Base-by-base conservation (phyloP, 306 rosid species). In the Prunus armeniaca region DNA sequence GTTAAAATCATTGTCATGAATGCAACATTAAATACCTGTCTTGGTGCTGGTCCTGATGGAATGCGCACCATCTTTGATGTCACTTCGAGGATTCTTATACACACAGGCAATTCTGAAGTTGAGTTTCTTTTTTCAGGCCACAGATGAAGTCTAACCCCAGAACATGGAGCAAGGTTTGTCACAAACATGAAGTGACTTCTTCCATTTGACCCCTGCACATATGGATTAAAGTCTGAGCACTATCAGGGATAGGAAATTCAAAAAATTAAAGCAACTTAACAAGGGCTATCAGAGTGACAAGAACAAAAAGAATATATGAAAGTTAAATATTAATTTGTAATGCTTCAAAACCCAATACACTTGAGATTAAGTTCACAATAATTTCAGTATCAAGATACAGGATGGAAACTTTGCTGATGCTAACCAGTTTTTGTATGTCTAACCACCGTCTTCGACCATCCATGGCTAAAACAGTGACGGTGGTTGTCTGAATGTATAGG, bases 381-480 rank as follows among this genome's bases (percentile, higher is more conserved):
- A 63, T 41, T 72, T 72, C 41, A 2, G 34, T 57, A 41, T 80
- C 73, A 58, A 9, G 82, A 79, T 63, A 8, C 20, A 60, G 34
- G 19, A 67, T 63, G 76, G 70, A 86, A 67, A 10, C 43, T 25
- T 18, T 71, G 34, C 55, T 32, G 75, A 75, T 71, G 77, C 84
- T 84, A 76, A 96, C 99, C 97, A 92, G 82, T 86, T 92, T 91
- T 76, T 86, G 89, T 82, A 92, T 81, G 86, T 96, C 98, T 92
- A 96, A 78, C 99, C 99, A 96, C 79, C 98, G 87, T 80, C 97
- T 88, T 68, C 99, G 92, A 84, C 99, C 99, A 88, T 96, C 99
- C 99, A 96, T 96, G 66, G 99, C 99, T 82, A 96, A 85, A 72
- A 96, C 92, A 69, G 99, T 81, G 76, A 96, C 90, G 41, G 89